phyloP scores from a whole-genome alignment of 169 alveolate genomes.

The Cryptosporidium parvum region DNA sequence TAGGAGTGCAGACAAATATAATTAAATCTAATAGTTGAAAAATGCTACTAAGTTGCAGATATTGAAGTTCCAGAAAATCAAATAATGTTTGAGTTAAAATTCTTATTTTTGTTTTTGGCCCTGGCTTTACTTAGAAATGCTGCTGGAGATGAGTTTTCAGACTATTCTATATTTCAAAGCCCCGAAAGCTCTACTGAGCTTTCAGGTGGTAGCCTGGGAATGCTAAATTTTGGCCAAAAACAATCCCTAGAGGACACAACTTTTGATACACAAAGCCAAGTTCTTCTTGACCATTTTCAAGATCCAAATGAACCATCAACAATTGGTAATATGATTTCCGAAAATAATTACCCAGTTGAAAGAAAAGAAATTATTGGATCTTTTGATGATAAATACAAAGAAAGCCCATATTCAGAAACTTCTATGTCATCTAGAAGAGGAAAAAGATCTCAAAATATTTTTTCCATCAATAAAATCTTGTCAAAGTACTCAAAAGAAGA shows the following conservation, averaged over 20 bases:
- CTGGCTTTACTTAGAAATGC: neutral
- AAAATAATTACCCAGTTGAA: neutral
- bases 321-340: neutral
- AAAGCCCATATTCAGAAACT: neutral
- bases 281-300: neutral
- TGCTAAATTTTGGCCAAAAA: neutral
- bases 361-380: neutral
- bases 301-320: neutral
- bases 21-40: neutral
- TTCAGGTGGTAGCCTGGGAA: neutral
- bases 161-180: neutral
- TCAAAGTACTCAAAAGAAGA: conserved; percentile 12
- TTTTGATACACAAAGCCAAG: neutral
- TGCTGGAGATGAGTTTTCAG: neutral
- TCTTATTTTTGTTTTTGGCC: neutral
- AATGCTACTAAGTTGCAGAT: neutral
- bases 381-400: neutral
- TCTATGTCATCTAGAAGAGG: neutral
- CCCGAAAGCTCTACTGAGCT: neutral
- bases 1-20: neutral
- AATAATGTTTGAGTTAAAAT: neutral
- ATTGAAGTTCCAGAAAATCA: neutral
- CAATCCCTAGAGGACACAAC: neutral
- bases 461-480: conserved; percentile 19
- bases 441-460: conserved; percentile 6